A percentile compares a stretch with the other conserved stretches of the same genome.
Conservation (phyloP, 805 yeast genomes). For the Saccharomycopsis fibuligera region DNA sequence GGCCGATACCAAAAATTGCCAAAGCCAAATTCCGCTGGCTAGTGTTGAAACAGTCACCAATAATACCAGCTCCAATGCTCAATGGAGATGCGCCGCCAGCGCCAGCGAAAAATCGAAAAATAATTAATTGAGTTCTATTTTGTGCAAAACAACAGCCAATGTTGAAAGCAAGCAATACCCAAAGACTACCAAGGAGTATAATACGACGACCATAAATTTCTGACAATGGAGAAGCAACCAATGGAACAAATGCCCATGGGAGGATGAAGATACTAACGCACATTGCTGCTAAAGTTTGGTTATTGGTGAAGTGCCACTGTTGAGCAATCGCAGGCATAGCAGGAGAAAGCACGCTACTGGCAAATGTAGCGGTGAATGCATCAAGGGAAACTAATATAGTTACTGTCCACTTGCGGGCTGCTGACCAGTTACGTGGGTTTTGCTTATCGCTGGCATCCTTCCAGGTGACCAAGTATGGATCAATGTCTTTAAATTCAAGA, state of each 20-base stretch:
- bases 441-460: slow-evolving; percentile 52
- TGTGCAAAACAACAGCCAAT: slow-evolving; percentile 57
- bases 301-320: slow-evolving; percentile 36
- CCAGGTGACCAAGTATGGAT: slow-evolving; percentile 56
- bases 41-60: slow-evolving; percentile 54
- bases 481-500: slow-evolving; percentile 44
- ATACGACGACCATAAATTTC: slow-evolving; percentile 58
- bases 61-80: slow-evolving; percentile 62
- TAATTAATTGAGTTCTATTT: slow-evolving; percentile 47
- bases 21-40: slow-evolving; percentile 48
- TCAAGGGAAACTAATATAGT: slow-evolving; percentile 46
- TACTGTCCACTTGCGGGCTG: slow-evolving; percentile 35
- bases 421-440: slow-evolving; percentile 61
- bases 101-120: slow-evolving; percentile 59
- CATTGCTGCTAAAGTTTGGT: slow-evolving; percentile 40
- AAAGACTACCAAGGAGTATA: slow-evolving; percentile 46
- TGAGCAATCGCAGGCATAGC: slow-evolving; percentile 45
- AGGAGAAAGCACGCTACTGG: slow-evolving; percentile 58
- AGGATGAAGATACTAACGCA: slow-evolving; percentile 59
- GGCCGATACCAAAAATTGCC: slow-evolving; percentile 46
- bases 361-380: slow-evolving; percentile 54
- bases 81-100: slow-evolving; percentile 60
- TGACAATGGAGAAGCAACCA: slow-evolving; percentile 59
- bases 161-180: slow-evolving; percentile 43
- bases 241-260: slow-evolving; percentile 66